Conservation (phyloP, 495 filamentous ascomycete genomes). For the Trichoderma erinaceum region DNA sequence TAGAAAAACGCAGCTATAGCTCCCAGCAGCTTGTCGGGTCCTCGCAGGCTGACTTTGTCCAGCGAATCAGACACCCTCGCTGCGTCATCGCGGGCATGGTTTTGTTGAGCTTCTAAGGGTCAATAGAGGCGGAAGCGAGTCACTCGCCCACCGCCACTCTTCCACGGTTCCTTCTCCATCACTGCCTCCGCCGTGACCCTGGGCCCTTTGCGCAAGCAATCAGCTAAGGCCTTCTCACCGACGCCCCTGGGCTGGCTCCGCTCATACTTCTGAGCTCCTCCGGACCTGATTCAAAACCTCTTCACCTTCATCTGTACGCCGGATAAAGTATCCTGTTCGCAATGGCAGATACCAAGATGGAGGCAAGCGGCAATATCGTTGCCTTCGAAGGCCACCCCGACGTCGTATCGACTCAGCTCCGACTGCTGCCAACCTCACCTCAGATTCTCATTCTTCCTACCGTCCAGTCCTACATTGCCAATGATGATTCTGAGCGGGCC, state of each 20-base stretch:
- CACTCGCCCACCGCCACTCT: background rate
- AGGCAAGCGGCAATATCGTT: conserved; percentile 38
- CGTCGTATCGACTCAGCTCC: conserved; percentile 44
- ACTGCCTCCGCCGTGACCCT: conserved; percentile 5
- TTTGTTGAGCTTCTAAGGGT: background rate
- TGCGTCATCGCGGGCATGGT: background rate
- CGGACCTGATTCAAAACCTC: background rate
- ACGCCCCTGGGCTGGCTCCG: background rate
- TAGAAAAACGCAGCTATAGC: conserved; percentile 2
- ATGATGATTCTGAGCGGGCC: conserved; percentile 18
- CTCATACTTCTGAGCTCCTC: background rate
- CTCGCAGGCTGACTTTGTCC: background rate
- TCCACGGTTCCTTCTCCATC: background rate
- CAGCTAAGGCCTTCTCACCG: background rate
- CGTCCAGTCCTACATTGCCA: conserved; percentile 32
- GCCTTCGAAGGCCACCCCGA: conserved; percentile 47
- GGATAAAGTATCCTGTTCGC: background rate
- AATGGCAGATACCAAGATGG: conserved; percentile 12
- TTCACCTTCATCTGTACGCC: background rate
- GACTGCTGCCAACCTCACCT: conserved; percentile 42
- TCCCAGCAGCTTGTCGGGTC: background rate
- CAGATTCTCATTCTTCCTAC: conserved; percentile 44
- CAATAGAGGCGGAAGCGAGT: background rate
- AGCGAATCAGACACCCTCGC: background rate
- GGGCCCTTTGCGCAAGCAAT: conserved; percentile 1